phyloP scores from a whole-genome alignment of 352 stramenopile species.

The Phytophthora pluvialis region DNA sequence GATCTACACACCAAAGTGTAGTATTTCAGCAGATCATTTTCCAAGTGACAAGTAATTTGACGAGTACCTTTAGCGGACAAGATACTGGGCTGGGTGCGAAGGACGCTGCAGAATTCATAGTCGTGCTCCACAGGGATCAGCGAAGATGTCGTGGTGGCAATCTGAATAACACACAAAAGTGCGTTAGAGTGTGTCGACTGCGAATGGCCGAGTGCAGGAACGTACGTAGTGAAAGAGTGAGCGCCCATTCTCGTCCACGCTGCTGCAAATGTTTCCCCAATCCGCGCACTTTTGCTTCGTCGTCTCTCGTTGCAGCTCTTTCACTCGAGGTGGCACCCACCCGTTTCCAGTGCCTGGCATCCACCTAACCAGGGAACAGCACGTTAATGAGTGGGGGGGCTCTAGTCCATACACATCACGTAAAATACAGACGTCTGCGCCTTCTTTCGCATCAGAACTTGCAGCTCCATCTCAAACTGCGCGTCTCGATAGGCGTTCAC shows the following conservation, averaged over 20 bases:
- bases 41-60: not conserved
- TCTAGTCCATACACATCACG: not conserved
- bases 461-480: conserved; percentile 31
- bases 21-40: not conserved
- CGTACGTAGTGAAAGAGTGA: conserved; percentile 67
- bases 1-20: conserved; percentile 30
- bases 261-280: conserved; percentile 40
- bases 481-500: conserved; percentile 35
- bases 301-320: conserved; percentile 42
- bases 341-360: conserved; percentile 12
- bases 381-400: too few species aligned
- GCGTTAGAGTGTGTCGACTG: not conserved
- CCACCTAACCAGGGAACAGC: not conserved
- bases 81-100: conserved; percentile 34
- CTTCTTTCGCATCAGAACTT: conserved; percentile 45
- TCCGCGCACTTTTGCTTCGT: conserved; percentile 34
- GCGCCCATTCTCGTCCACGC: conserved; percentile 43
- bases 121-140: conserved; percentile 23
- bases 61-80: conserved; percentile 39
- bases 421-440: conserved; percentile 14
- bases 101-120: conserved; percentile 32
- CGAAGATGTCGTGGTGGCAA: conserved; percentile 22
- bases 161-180: conserved; percentile 11
- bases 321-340: conserved; percentile 55
- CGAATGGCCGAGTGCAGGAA: not conserved